Base-by-base conservation (phyloP, 768 basidiomycete species). In the Boletales sp. region DNA sequence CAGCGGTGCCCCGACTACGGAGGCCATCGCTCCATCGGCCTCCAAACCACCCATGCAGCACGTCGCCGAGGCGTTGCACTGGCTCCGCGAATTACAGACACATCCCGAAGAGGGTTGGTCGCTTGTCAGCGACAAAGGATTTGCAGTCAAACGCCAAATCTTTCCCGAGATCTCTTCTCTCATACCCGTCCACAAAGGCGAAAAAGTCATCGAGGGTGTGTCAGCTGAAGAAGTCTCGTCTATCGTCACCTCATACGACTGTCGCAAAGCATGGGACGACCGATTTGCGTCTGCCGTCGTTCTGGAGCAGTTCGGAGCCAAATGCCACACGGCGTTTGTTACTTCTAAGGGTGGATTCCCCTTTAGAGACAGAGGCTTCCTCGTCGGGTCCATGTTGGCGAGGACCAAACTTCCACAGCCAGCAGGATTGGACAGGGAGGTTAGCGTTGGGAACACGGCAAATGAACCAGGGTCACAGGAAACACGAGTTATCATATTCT, bases 171-270 rank as follows among this genome's bases (percentile, higher is more conserved):
- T 95, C 7, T 95, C 92, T 6, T 76, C 86, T 1, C 73, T 81
- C 46, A 82, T 94, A 31, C 91, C 92, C 0, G 82, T 98, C 4
- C 86, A 92, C 66, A 86, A 84, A 57, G 93, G 90, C 0, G 84
- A 87, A 62, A 90, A 90, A 69, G 91, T 97, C 53, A 86, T 98
- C 44, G 90, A 97, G 63, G 93, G 94, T 4, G 81, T 94, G 11
- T 89, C 92, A 1, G 94, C 94, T 1, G 94, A 96, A 62, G 95
- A 99, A 65, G 74, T 97, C 33, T 84, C 82, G 0, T 76, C 84
- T 1, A 78, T 89, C 18, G 75, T 96, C 15, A 76, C 76, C 8
- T 85, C 84, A 53, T 77, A 80, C 36, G 79, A 83, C 44, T 86
- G 84, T 50, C 78, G 90, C 53, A 84, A 82, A 64, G 77, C 78